A percentile compares a stretch with the other conserved stretches of the same genome.
These are phyloP conservation scores for Fusarium hainanense DNA, from an alignment of 2,329 filamentous ascomycete species.

Conservation along the genomic window DNA sequence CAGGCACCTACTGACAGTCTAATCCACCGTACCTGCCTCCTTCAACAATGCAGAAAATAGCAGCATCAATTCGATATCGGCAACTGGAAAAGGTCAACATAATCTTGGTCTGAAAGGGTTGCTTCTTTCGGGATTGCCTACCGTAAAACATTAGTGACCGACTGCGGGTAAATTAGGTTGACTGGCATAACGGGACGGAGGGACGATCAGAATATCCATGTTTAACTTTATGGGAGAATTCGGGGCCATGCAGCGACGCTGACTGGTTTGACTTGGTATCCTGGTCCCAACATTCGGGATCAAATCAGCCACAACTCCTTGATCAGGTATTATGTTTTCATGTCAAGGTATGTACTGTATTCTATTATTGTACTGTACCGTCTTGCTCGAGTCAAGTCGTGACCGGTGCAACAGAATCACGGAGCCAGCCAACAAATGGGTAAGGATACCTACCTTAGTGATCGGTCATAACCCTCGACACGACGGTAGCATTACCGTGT, in stretches of 20 bases:
- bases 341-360: background rate
- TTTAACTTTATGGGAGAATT: slow-evolving; percentile 39
- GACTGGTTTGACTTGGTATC: slow-evolving; percentile 35
- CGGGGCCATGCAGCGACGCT: slow-evolving; percentile 33
- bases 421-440: background rate
- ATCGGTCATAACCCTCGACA: slow-evolving; percentile 7
- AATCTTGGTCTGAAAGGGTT: slow-evolving; percentile 11
- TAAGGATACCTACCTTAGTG: background rate
- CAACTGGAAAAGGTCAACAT: background rate
- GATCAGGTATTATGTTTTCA: slow-evolving; percentile 15
- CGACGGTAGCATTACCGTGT: slow-evolving; percentile 17
- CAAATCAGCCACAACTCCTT: slow-evolving; percentile 33
- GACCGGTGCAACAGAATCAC: slow-evolving; percentile 9
- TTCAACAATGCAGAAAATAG: slow-evolving; percentile 10
- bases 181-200: slow-evolving; percentile 36
- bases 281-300: slow-evolving; percentile 17
- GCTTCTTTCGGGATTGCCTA: slow-evolving; percentile 32
- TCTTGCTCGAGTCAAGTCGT: slow-evolving; percentile 27
- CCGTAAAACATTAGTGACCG: slow-evolving; percentile 9
- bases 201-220: slow-evolving; percentile 40
- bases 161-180: slow-evolving; percentile 32
- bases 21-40: slow-evolving; percentile 9
- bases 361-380: slow-evolving; percentile 4
- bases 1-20: background rate
- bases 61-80: background rate